Evolutionary conservation across 805 yeast species (phyloP).

Genomic region (Kluyveromyces wickerhamii): DNA sequence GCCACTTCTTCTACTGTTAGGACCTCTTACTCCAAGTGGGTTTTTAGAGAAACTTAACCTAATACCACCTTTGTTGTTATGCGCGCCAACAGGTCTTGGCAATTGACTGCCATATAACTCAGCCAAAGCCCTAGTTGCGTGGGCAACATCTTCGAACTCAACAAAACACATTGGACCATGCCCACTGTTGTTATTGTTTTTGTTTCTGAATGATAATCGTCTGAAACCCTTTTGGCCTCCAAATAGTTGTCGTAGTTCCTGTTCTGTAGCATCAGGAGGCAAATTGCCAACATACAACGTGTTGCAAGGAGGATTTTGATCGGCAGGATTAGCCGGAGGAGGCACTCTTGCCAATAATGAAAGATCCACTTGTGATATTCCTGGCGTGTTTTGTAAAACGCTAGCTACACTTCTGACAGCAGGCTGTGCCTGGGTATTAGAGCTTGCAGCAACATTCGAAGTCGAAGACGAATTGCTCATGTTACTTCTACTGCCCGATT

Average conservation of each 20-base stretch:
- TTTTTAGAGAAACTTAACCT: constrained; percentile 90
- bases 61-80: constrained; percentile 74
- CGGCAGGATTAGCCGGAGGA: constrained; percentile 96
- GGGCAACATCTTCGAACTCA: constrained; percentile 92
- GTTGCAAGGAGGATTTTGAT: constrained; percentile 98
- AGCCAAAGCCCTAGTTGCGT: constrained; percentile 89
- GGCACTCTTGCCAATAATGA: constrained; percentile 73
- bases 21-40: constrained; percentile 93
- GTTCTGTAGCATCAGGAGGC: constrained; percentile 95
- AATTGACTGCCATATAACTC: constrained; percentile 89
- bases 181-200: constrained; percentile 40
- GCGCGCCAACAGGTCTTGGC: constrained; percentile 65
- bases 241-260: constrained; percentile 80
- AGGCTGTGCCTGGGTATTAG: constrained; percentile 8
- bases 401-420: constrained; percentile 12
- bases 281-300: constrained; percentile 94
- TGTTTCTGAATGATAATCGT: constrained; percentile 83
- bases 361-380: constrained; percentile 46
- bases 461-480: constrained; percentile 3
- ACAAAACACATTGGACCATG: constrained; percentile 99
- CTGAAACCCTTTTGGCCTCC: constrained; percentile 89
- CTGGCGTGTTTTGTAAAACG: constrained; percentile 8
- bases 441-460: constrained; percentile 11
- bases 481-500: constrained; percentile 10
- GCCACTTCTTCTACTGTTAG: constrained; percentile 37